phyloP scores from a whole-genome alignment of 768 basidiomycete genomes.

The Tylopilus intermedius region DNA sequence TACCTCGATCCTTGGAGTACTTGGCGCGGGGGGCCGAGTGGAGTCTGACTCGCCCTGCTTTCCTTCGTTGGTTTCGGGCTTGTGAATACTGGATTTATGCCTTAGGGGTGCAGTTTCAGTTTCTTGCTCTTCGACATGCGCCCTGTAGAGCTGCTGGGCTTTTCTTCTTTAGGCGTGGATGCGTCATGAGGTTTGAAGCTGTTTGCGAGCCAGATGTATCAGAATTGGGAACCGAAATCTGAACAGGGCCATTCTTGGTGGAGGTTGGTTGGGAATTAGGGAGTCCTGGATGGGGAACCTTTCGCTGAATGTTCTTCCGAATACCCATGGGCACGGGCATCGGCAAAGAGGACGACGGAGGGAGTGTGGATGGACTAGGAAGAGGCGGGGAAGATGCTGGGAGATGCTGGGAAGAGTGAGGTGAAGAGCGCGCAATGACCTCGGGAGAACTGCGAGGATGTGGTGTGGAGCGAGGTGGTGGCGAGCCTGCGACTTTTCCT shows the following conservation, averaged over 20 bases:
- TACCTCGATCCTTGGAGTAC: constrained; percentile 5
- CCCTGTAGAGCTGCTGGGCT: background rate
- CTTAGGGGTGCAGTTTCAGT: background rate
- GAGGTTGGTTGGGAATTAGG: constrained; percentile 30
- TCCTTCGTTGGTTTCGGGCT: background rate
- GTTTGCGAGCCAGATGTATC: constrained; percentile 41
- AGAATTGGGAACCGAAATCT: constrained; percentile 53
- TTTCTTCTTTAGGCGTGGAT: constrained; percentile 18
- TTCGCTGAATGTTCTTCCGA: constrained; percentile 35
- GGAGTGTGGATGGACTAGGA: constrained; percentile 11
- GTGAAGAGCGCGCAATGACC: background rate
- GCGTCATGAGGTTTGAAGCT: constrained; percentile 17
- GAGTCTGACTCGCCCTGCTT: background rate
- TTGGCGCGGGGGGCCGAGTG: background rate
- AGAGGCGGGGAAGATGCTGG: constrained; percentile 12
- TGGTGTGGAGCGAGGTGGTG: constrained; percentile 3
- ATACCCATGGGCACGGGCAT: constrained; percentile 3
- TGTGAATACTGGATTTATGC: background rate
- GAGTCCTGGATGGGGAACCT: constrained; percentile 41
- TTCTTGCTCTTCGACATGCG: background rate
- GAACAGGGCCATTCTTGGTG: constrained; percentile 32
- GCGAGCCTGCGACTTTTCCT: too few species aligned
- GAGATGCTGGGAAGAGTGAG: constrained; percentile 1
- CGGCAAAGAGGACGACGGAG: constrained; percentile 6
- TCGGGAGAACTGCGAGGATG: constrained; percentile 11